A percentile compares a stretch with the other conserved stretches of the same genome.
phyloP scores from a whole-genome alignment of 805 yeast genomes.

The Lachancea nothofagi region DNA sequence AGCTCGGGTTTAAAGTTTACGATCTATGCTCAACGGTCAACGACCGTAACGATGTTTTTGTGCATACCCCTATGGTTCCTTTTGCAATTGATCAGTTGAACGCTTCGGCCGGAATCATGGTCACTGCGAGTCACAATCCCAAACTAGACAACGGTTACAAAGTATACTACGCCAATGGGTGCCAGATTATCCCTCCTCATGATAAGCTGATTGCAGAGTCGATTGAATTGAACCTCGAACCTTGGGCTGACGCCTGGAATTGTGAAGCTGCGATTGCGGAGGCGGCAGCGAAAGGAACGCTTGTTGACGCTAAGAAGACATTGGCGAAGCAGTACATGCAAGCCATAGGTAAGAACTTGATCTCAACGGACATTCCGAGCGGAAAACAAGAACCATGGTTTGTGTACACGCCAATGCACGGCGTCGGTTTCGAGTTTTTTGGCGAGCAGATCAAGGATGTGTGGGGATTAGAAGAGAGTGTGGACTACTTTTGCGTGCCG shows the following conservation, averaged over 20 bases:
- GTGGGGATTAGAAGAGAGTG: slow-evolving; percentile 35
- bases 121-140: slow-evolving; percentile 86
- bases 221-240: slow-evolving; percentile 56
- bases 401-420: slow-evolving; percentile 94
- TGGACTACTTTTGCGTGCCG: slow-evolving; percentile 39
- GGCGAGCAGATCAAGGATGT: slow-evolving; percentile 29
- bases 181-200: slow-evolving; percentile 93
- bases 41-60: slow-evolving; percentile 32
- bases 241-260: slow-evolving; percentile 53
- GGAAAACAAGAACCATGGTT: slow-evolving; percentile 35
- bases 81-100: slow-evolving; percentile 60
- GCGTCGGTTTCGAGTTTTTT: slow-evolving; percentile 74
- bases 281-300: slow-evolving; percentile 19
- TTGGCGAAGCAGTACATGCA: slow-evolving; percentile 40
- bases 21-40: slow-evolving; percentile 40
- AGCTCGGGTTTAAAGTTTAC: slow-evolving; percentile 64
- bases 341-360: slow-evolving; percentile 32
- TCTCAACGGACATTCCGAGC: slow-evolving; percentile 16
- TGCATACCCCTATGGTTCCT: slow-evolving; percentile 91
- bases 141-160: slow-evolving; percentile 88
- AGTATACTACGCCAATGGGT: slow-evolving; percentile 89
- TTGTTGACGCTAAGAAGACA: slow-evolving; percentile 40
- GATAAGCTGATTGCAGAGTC: slow-evolving; percentile 64
- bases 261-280: slow-evolving; percentile 35
- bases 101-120: slow-evolving; percentile 84